Evolutionary conservation across 202 grass and related monocot genomes (phyloP).

Genomic region (Setaria italica): DNA sequence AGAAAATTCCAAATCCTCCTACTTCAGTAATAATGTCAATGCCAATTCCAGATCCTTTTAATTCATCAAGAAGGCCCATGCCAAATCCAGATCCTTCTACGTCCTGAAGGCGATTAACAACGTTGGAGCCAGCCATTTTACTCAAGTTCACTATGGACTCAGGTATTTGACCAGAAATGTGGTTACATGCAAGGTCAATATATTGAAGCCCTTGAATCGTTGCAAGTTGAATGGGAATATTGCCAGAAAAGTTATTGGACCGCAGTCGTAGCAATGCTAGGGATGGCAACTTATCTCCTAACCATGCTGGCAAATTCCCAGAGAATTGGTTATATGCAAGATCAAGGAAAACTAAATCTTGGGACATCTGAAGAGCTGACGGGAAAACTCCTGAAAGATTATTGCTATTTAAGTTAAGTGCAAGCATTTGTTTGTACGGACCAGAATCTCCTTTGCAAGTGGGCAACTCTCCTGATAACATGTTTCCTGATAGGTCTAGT

Average conservation of each 20-base stretch:
- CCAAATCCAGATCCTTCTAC: too few species aligned
- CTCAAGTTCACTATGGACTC: not conserved
- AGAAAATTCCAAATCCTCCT: too few species aligned
- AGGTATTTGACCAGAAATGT: conserved; percentile 32
- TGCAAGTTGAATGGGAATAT: not conserved
- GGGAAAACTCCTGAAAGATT: conserved; percentile 41
- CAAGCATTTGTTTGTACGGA: not conserved
- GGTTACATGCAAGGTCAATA: conserved; percentile 33
- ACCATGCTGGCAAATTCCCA: conserved; percentile 35
- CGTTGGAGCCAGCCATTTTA: not conserved
- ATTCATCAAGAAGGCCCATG: too few species aligned
- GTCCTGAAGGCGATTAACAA: too few species aligned
- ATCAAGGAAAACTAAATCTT: conserved; percentile 18
- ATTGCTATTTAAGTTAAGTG: conserved; percentile 33
- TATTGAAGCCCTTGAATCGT: not conserved
- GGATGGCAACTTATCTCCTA: not conserved
- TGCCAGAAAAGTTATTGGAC: conserved; percentile 29
- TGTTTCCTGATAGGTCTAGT: not conserved
- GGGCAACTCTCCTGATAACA: not conserved
- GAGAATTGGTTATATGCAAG: conserved; percentile 44
- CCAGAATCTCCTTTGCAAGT: not conserved
- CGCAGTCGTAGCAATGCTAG: not conserved
- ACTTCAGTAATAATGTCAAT: too few species aligned
- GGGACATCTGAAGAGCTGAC: conserved; percentile 10
- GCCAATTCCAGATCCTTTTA: too few species aligned